Evolutionary conservation across 108 stramenopile species (phyloP), one percentile per base, ranked within the genome.

Genomic region (Aurantiochytrium sp.): DNA sequence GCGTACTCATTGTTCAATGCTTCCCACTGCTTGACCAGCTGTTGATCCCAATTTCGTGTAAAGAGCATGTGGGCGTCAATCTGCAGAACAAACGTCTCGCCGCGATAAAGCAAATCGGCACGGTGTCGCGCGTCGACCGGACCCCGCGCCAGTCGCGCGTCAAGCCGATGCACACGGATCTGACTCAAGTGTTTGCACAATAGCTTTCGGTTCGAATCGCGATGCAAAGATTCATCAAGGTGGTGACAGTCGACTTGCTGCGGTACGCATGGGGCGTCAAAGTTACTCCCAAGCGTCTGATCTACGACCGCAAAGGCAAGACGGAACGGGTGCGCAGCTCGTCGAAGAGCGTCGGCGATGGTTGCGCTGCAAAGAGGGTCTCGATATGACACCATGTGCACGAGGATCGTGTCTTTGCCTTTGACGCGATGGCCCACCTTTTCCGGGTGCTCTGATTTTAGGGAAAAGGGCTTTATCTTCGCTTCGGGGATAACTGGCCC

Each of bases 61-160:
- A 96, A 96, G 10, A 93, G 95, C 94, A 96, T 97, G 92, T 98
- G 97, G 44, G 96, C 96, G 91, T 98, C 97, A 87, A 97, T 96
- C 92, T 97, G 97, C 44, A 98, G 89, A 29, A 95, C 72, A 91
- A 95, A 98, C 49, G 95, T 92, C 92, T 98, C 97, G 5, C 94
- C 97, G 29, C 94, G 92, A 88, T 94, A 95, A 28, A 97, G 89
- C 57, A 91, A 89, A 92, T 96, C 95, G 23, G 94, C 95, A 25
- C 95, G 89, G 35, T 89, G 88, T 14, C 97, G 92, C 64, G 96
- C 97, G 88, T 93, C 95, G 91, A 95, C 95, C n/a, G 97, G 97
- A n/a, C 96, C 97, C 83, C 91, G 59, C 14, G 93, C 92, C 55
- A 89, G 58, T 44, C 21, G 59, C 19, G 89, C 87, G 35, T 87